Base-by-base conservation (phyloP, 495 filamentous ascomycete genomes). In the Cudoniella acicularis region DNA sequence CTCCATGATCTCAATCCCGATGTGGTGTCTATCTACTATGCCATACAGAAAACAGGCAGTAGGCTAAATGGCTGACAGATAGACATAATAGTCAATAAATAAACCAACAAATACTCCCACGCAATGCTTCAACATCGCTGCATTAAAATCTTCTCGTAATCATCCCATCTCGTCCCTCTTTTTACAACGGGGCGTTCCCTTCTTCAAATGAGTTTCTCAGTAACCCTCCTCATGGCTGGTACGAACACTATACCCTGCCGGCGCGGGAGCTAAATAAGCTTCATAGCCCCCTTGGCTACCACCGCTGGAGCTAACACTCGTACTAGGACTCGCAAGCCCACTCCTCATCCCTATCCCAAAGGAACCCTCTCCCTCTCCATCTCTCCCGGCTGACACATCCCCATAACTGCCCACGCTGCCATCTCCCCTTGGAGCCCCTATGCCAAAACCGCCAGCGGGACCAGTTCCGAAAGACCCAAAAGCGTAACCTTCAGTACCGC, bases 241-340 rank as follows among this genome's bases (percentile, higher is more conserved):
- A 60, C 30, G 20, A 26, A 20, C n/a, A 48, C 56, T 3, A 51
- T 47, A 4, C 27, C 36, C 4, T 24, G 10, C n/a, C n/a, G n/a
- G n/a, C n/a, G n/a, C n/a, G 2, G 57, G 54, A 1, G 49, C 55
- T 42, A 62, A 26, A 47, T 56, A 65, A 17, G 43, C 41, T 20
- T 68, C 66, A 49, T 57, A 64, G 3, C 59, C 62, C 20, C 41
- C 62, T 18, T 26, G 51, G 26, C 56, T 61, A n/a, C 56, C 60
- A 16, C 55, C 57, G 45, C 59, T 64, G 1, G 54, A 60, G 25
- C 51, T 60, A 8, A 62, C 57, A 49, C 63, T 69, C 54, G 66
- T 69, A 48, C 57, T 66, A 22, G 66, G 66, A 53, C 66, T 69
- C 18, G 59, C 66, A 8, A 69, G 59, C 6, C 66, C 66, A 56